A percentile compares a stretch with the other conserved stretches of the same genome.
phyloP scores from a whole-genome alignment of 2,329 filamentous ascomycete genomes.

The Teratosphaeriaceae sp. region DNA sequence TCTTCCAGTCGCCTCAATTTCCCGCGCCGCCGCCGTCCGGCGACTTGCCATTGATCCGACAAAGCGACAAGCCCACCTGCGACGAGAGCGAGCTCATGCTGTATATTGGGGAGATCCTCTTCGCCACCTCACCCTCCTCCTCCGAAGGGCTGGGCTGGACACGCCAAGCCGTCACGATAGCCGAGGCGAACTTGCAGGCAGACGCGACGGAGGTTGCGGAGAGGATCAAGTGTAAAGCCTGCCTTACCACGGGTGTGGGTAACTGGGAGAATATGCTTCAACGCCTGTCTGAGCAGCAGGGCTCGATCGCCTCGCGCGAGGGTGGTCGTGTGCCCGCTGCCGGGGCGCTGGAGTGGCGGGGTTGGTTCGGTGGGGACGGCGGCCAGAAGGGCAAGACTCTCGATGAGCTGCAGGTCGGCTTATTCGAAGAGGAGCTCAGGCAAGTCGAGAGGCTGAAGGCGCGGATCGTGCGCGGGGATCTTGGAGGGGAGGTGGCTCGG shows the following conservation, averaged over 20 bases:
- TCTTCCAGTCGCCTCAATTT: slow-evolving; percentile 45
- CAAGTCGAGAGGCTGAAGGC: slow-evolving; percentile 17
- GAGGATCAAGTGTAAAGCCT: slow-evolving; percentile 64
- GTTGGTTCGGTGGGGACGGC: slow-evolving; percentile 18
- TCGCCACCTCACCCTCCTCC: slow-evolving; percentile 51
- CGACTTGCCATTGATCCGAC: slow-evolving; percentile 57
- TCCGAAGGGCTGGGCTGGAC: slow-evolving; percentile 78
- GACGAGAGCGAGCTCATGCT: slow-evolving; percentile 81
- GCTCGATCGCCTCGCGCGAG: slow-evolving; percentile 4
- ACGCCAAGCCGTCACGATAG: slow-evolving; percentile 73
- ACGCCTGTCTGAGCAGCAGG: slow-evolving; percentile 49
- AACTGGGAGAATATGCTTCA: slow-evolving; percentile 82
- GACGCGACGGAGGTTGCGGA: slow-evolving; percentile 24
- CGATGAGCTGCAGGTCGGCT: slow-evolving; percentile 13
- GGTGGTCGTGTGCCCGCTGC: slow-evolving; percentile 7
- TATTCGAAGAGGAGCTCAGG: slow-evolving; percentile 13
- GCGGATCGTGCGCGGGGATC: slow-evolving; percentile 17
- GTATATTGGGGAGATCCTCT: slow-evolving; percentile 92
- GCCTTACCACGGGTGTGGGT: slow-evolving; percentile 65
- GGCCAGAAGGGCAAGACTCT: slow-evolving; percentile 16
- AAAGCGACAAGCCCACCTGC: slow-evolving; percentile 53
- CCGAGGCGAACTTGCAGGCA: slow-evolving; percentile 48
- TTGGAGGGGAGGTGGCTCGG: slow-evolving; percentile 13
- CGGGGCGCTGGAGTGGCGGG: slow-evolving; percentile 19
- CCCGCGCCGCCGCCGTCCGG: slow-evolving; percentile 66